phyloP scores from a whole-genome alignment of 108 stramenopile genomes.

The Skeletonema menzelii region DNA sequence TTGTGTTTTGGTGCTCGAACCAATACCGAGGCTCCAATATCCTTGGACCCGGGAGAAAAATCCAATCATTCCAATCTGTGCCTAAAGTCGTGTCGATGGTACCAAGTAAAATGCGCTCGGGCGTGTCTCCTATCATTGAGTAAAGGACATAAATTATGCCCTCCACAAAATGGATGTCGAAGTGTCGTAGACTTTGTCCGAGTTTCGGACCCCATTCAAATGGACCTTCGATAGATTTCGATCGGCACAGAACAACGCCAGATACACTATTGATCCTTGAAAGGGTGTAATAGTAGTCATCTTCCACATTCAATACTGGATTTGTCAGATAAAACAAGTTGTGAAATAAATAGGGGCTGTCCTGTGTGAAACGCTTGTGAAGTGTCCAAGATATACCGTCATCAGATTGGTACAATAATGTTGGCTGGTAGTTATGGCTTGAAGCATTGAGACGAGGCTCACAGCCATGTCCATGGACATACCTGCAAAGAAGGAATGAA shows the following conservation, averaged over 20 bases:
- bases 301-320: background rate
- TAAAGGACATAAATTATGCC: conserved; percentile 11
- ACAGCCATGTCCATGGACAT: conserved; percentile 20
- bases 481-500: conserved; percentile 4
- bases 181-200: background rate
- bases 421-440: conserved; percentile 3
- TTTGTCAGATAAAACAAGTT: conserved; percentile 6
- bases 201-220: conserved; percentile 12
- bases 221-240: conserved; percentile 16
- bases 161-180: background rate
- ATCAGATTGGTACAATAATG: background rate
- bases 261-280: background rate
- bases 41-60: conserved; percentile 12
- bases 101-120: conserved; percentile 19
- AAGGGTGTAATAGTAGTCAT: conserved; percentile 8
- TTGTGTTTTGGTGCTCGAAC: conserved; percentile 8
- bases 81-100: conserved; percentile 1
- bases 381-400: conserved; percentile 12
- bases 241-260: conserved; percentile 9
- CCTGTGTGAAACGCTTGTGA: background rate
- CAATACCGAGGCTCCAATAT: conserved; percentile 8
- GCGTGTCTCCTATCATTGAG: conserved; percentile 17
- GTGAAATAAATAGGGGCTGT: background rate
- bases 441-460: background rate
- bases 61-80: conserved; percentile 19